Conservation (phyloP, 345 rosid genomes). For the Ceriops tagal region DNA sequence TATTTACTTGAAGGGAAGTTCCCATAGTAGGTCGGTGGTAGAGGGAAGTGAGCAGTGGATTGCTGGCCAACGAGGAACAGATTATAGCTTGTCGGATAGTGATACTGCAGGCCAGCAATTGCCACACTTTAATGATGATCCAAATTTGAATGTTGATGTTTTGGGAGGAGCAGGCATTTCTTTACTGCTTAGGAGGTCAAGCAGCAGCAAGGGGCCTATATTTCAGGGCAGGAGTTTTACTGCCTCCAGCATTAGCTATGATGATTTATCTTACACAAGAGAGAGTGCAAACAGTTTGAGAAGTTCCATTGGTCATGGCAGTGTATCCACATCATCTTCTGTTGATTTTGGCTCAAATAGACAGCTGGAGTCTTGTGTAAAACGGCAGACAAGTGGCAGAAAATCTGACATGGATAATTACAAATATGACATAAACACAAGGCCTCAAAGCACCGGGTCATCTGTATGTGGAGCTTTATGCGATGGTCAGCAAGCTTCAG, state of each 20-base stretch:
- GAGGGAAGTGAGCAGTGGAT: conserved; percentile 41
- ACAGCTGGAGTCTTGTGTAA: conserved; percentile 55
- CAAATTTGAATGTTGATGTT: conserved; percentile 31
- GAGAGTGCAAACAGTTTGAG: conserved; percentile 62
- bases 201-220: conserved; percentile 70
- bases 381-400: conserved; percentile 63
- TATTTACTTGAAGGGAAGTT: conserved; percentile 32
- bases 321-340: conserved; percentile 80
- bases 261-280: conserved; percentile 67
- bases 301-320: conserved; percentile 77
- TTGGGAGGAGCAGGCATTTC: conserved; percentile 61
- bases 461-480: conserved; percentile 56
- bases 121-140: conserved; percentile 27
- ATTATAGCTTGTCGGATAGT: conserved; percentile 25
- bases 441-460: conserved; percentile 56
- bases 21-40: conserved; percentile 24
- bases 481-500: conserved; percentile 45
- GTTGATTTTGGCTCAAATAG: conserved; percentile 66
- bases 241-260: conserved; percentile 54
- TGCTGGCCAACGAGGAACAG: conserved; percentile 33
- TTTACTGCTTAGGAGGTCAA: conserved; percentile 72
- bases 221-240: conserved; percentile 60
- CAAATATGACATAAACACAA: conserved; percentile 48
- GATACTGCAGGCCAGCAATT: conserved; percentile 34
- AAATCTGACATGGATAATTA: conserved; percentile 65